These are phyloP conservation scores for Pichia ethanolica DNA, from an alignment of 805 yeast genomes.

Conservation along the genomic window DNA sequence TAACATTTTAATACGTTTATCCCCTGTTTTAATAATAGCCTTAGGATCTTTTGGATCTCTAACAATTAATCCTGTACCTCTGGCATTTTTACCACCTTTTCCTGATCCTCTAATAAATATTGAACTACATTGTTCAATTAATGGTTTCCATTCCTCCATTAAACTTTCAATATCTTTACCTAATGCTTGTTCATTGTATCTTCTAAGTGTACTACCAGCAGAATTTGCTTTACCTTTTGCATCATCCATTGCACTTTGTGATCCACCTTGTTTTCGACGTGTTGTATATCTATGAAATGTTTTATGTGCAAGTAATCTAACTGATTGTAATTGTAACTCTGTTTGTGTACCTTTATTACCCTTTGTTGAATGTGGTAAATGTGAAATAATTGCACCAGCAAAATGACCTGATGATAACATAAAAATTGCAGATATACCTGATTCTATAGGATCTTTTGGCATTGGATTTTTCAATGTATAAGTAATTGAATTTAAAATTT, in stretches of 20 bases:
- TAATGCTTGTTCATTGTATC: constrained; percentile 83
- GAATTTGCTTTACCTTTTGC: constrained; percentile 93
- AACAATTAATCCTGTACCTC: constrained; percentile 39
- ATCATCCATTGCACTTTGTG: constrained; percentile 88
- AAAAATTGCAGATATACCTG: constrained; percentile 61
- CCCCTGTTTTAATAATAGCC: constrained; percentile 43
- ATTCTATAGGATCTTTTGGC: constrained; percentile 13
- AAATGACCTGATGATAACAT: constrained; percentile 98
- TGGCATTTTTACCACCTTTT: constrained; percentile 52
- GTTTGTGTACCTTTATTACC: constrained; percentile 48
- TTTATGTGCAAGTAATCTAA: constrained; percentile 62
- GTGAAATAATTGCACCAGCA: constrained; percentile 89
- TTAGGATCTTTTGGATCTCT: constrained; percentile 32
- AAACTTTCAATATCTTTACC: constrained; percentile 70
- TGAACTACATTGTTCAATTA: constrained; percentile 53
- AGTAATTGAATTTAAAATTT: constrained; percentile 29
- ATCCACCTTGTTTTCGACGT: constrained; percentile 95
- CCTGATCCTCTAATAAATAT: constrained; percentile 74
- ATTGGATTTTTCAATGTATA: constrained; percentile 9
- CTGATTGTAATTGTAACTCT: constrained; percentile 53
- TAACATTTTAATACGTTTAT: constrained; percentile 56
- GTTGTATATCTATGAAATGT: constrained; percentile 94
- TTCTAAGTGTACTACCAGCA: constrained; percentile 85
- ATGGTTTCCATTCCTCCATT: constrained; percentile 54
- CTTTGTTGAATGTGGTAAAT: constrained; percentile 46